Evolutionary conservation across 2,329 filamentous ascomycete species (phyloP), one percentile per base, ranked within the genome.

Genomic region (Aschersonia sp.): DNA sequence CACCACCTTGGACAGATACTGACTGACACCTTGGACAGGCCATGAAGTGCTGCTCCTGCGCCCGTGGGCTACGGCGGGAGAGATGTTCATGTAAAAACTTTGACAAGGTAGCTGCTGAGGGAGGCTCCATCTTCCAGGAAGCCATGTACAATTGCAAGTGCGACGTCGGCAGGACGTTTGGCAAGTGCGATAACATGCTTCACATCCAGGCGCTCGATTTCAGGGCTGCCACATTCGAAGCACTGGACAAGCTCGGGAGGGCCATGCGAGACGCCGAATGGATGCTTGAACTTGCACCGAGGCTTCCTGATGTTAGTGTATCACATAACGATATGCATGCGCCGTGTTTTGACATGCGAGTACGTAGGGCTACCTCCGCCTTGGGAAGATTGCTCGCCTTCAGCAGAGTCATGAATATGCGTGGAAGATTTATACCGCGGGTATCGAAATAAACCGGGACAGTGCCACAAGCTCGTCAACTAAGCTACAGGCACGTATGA

Each of bases 131-230:
- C 30, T 68, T 68, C 51, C 55, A 64, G 3, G 67, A 69, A 52
- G 66, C 65, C 44, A 67, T 67, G 60, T 62, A 65, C 47, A 62
- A 58, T 7, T 70, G 67, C 53, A 54, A 49, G 4, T 70, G 67
- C 48, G 47, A 50, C 3, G 62, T 64, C 5, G 60, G 63, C 9
- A 63, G 57, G 43, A 63, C 52, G 2, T 69, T 67, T 50, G 61
- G 59, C 47, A 66, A 67, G 48, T 70, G 68, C 44, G 59, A 65
- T 47, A 60, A 66, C 10, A 47, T 48, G 2, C 44, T 61, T 6
- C 68, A 70, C 46, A 59, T 69, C 40, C 61, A 65, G 48, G 66
- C 67, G 3, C 55, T 70, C 9, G 66, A 69, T 52, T 65, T 67
- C 48, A 59, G 66, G 4, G 65, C 66, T 20, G 66, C 65, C 2